Base-by-base conservation (phyloP, 495 filamentous ascomycete species). In the Aspergillus avenaceus region DNA sequence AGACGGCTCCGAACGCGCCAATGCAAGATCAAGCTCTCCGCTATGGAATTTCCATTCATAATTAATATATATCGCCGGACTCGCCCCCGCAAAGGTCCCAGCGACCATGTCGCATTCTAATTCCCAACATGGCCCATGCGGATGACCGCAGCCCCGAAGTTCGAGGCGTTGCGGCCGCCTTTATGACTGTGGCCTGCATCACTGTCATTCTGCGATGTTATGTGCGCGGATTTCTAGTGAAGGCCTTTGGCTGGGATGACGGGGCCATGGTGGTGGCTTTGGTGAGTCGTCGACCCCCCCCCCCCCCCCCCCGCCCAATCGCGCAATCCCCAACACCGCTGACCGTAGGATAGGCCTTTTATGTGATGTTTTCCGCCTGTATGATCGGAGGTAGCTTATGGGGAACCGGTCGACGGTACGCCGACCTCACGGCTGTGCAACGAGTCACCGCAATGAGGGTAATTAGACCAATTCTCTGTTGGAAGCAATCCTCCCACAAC, bases 221-320 rank as follows among this genome's bases (percentile, higher is more conserved):
- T 59, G 71, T 75, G 25, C 70, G 73, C 11, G 55, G 52, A 22
- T 56, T 49, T 27, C 25, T 76, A 2, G 65, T 75, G n/a, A 71
- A 68, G 41, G 66, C 53, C 3, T 68, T 75, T 55, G 73, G 73
- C 31, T 63, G 63, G 59, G 73, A 76, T 64, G 73, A 76, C 48
- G 55, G 54, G 0, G 44, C 63, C 3, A 75, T 76, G 64, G 60
- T 73, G 8, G 4, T 68, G 37, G 65, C 70, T 21, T 36, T 60
- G 56, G 69, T 75, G 58, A n/a, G 55, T 51, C 16, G 41, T 9
- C 46, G 12, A 18, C 23, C 14, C 31, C 13, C 31, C 11, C 8
- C 42, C 8, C 46, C 11, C 24, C 23, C 14, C 31, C 13, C 31
- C 11, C 8, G 2, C 12, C n/a, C n/a, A 14, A 4, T 14, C n/a